Conservation (phyloP, 169 alveolate genomes). For the Plasmodium adleri region DNA sequence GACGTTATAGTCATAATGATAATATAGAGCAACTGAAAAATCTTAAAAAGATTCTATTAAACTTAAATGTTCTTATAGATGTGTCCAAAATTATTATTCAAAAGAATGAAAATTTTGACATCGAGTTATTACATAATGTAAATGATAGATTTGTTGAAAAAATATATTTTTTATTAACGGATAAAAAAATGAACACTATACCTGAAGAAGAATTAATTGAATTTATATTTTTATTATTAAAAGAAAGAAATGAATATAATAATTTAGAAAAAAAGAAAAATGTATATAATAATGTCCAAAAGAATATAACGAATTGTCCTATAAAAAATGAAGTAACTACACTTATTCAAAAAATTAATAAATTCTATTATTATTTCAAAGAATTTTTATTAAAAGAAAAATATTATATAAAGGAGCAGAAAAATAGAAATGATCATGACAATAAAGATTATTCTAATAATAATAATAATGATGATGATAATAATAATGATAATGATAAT, state of each 20-base stretch:
- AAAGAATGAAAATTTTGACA: constrained; percentile 39
- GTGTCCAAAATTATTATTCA: constrained; percentile 14
- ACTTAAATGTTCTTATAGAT: constrained; percentile 42
- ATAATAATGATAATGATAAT: too few relatives aligned
- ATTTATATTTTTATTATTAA: constrained; percentile 44
- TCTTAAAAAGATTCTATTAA: constrained; percentile 17
- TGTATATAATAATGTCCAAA: not conserved
- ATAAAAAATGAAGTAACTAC: constrained; percentile 50
- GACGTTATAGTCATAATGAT: not conserved
- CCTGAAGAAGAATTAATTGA: constrained; percentile 60
- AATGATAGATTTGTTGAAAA: constrained; percentile 61
- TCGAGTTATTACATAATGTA: constrained; percentile 46
- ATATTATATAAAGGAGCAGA: too few relatives aligned
- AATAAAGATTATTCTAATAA: too few relatives aligned
- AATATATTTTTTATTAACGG: constrained; percentile 18
- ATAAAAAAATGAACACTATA: constrained; percentile 18
- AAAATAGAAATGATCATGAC: too few relatives aligned
- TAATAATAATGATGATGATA: too few relatives aligned
- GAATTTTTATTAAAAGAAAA: constrained; percentile 16
- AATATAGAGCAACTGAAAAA: constrained; percentile 14
- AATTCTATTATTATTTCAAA: constrained; percentile 49
- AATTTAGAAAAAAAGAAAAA: not conserved
- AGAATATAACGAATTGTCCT: constrained; percentile 3
- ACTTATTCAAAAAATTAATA: constrained; percentile 51
- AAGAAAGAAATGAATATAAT: constrained; percentile 25